Evolutionary conservation across 345 rosid genomes (phyloP).

Genomic region (Lepidium africanum): DNA sequence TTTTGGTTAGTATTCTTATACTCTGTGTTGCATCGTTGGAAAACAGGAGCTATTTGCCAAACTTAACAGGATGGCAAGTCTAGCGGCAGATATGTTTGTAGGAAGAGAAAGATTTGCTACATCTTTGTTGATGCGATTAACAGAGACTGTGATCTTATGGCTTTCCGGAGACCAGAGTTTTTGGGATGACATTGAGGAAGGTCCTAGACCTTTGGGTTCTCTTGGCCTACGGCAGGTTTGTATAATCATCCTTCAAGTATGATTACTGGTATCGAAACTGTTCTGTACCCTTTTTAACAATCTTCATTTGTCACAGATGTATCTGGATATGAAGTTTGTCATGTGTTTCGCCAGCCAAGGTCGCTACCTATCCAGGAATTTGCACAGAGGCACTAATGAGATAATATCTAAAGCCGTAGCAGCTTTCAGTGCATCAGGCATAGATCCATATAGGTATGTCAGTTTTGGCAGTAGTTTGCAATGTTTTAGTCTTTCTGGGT

Average conservation of each 20-base stretch:
- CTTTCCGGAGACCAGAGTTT: conserved; percentile 93
- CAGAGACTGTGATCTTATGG: conserved; percentile 94
- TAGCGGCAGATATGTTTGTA: conserved; percentile 95
- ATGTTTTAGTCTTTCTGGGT: background rate
- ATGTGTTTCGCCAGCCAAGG: conserved; percentile 95
- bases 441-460: conserved; percentile 81
- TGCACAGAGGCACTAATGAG: conserved; percentile 82
- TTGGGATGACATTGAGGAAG: conserved; percentile 98
- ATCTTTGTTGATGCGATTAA: conserved; percentile 81
- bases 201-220: conserved; percentile 87
- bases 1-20: background rate
- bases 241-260: conserved; percentile 4
- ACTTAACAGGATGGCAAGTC: conserved; percentile 70
- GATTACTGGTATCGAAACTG: background rate
- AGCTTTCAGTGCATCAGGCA: conserved; percentile 83
- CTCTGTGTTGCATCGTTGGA: conserved; percentile 12
- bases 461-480: background rate
- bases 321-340: conserved; percentile 93
- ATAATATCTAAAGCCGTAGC: conserved; percentile 76
- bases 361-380: conserved; percentile 84
- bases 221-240: conserved; percentile 84
- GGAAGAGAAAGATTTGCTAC: conserved; percentile 97
- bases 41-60: conserved; percentile 82
- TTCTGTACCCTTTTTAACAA: background rate
- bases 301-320: conserved; percentile 51